A percentile compares a stretch with the other conserved stretches of the same genome.
These are phyloP conservation scores for Tetradesmus lagerheimii DNA, from an alignment of 139 green algal genomes.

Conservation along the genomic window DNA sequence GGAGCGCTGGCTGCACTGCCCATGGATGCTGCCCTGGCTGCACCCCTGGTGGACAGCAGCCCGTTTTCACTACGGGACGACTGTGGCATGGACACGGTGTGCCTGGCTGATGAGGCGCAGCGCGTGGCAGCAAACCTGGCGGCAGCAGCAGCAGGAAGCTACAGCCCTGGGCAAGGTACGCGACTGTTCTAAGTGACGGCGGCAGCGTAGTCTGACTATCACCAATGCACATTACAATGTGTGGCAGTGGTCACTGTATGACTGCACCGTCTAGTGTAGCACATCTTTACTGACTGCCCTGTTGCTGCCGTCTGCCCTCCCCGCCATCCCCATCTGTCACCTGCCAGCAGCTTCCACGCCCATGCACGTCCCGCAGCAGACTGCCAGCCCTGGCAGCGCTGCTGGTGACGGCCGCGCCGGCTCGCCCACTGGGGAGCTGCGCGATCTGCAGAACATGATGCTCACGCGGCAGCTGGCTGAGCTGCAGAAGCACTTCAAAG, in stretches of 20 bases:
- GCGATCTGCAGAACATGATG: slow-evolving; percentile 17
- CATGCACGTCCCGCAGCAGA: background rate
- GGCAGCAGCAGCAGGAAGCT: background rate
- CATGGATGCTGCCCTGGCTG: slow-evolving; percentile 22
- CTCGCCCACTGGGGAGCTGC: slow-evolving; percentile 34
- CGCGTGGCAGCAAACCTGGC: slow-evolving; percentile 27
- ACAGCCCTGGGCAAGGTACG: background rate
- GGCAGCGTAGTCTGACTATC: too few species aligned
- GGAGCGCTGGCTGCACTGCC: slow-evolving; percentile 30
- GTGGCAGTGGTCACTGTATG: too few species aligned
- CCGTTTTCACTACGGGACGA: slow-evolving; percentile 24
- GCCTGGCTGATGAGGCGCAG: slow-evolving; percentile 46
- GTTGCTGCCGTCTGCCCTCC: background rate
- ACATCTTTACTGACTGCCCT: background rate
- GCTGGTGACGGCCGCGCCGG: background rate
- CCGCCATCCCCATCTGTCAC: background rate
- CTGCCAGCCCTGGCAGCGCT: slow-evolving; percentile 1
- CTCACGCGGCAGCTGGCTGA: slow-evolving; percentile 29
- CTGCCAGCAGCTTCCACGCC: background rate
- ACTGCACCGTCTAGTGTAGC: too few species aligned
- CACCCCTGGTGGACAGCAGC: slow-evolving; percentile 40
- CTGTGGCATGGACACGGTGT: slow-evolving; percentile 31
- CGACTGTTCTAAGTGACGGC: too few species aligned
- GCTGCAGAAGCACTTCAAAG: slow-evolving; percentile 24
- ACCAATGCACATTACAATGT: too few species aligned